phyloP scores from a whole-genome alignment of 2,329 filamentous ascomycete genomes.

The Neofusicoccum laricinum region DNA sequence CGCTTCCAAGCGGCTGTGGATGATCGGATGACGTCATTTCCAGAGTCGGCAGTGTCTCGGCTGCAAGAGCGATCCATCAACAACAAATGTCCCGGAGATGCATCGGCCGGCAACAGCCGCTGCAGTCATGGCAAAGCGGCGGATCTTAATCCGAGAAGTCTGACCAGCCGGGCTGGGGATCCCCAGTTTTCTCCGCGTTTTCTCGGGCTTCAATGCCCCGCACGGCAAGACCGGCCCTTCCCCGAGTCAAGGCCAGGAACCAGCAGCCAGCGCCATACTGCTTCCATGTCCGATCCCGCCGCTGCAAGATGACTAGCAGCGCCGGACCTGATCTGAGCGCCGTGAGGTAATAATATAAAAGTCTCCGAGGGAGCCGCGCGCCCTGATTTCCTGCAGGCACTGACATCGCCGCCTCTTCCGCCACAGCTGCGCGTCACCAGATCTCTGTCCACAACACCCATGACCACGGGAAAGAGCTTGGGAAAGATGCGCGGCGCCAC shows the following conservation, averaged over 20 bases:
- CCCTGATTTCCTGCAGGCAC: too few species aligned
- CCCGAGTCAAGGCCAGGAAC: not conserved
- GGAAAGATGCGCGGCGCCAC: not conserved
- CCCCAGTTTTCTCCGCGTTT: not conserved
- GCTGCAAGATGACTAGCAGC: not conserved
- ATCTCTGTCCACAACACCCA: not conserved
- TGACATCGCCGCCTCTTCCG: not conserved
- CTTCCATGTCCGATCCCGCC: not conserved
- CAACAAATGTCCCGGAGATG: too few species aligned
- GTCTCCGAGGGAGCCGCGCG: not conserved
- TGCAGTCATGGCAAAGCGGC: too few species aligned
- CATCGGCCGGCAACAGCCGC: too few species aligned
- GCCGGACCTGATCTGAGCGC: too few species aligned
- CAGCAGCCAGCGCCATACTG: not conserved
- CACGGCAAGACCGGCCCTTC: not conserved
- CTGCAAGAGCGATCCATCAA: too few species aligned
- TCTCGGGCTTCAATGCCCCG: not conserved
- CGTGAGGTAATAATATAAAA: not conserved
- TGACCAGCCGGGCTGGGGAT: too few species aligned
- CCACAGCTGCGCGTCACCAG: not conserved
- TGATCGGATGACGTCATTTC: too few species aligned
- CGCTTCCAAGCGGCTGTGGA: too few species aligned
- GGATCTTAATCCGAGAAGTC: too few species aligned
- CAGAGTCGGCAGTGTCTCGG: too few species aligned
- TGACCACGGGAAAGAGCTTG: not conserved